Evolutionary conservation across 1,284 basidiomycete species (phyloP).

Genomic region (Stereum hirsutum): DNA sequence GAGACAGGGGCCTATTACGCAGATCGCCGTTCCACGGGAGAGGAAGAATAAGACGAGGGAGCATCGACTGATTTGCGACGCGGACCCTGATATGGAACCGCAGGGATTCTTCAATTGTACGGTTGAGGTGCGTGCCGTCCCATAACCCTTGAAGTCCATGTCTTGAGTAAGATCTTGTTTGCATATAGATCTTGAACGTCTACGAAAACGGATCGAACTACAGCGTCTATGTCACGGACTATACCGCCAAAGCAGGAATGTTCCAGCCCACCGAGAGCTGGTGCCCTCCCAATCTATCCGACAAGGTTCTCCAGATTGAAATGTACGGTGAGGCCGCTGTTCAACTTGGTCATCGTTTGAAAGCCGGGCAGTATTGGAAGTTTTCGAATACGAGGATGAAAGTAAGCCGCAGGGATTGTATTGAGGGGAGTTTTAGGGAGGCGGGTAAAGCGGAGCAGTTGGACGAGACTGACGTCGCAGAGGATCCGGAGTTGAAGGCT

Average conservation of each 20-base stretch:
- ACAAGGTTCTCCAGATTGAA: constrained; percentile 41
- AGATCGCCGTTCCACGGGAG: constrained; percentile 11
- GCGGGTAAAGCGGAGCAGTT: constrained; percentile 36
- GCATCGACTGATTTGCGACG: constrained; percentile 45
- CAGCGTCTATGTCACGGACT: constrained; percentile 61
- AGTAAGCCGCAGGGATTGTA: constrained; percentile 26
- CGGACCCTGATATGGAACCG: constrained; percentile 27
- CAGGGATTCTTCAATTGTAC: constrained; percentile 59
- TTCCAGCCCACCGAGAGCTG: constrained; percentile 27
- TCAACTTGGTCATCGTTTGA: constrained; percentile 31
- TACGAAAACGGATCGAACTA: constrained; percentile 22
- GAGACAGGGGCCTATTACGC: constrained; percentile 13
- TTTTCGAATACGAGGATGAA: constrained; percentile 47
- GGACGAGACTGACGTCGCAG: constrained; percentile 27
- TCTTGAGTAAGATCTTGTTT: too few relatives aligned
- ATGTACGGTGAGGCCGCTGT: constrained; percentile 40
- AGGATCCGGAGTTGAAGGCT: constrained; percentile 29
- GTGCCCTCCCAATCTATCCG: constrained; percentile 36
- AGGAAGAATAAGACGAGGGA: constrained; percentile 15
- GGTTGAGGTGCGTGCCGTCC: constrained; percentile 39
- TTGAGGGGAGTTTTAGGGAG: constrained; percentile 42
- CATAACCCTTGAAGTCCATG: background rate
- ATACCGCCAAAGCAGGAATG: constrained; percentile 35
- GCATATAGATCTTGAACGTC: too few relatives aligned
- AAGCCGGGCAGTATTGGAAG: constrained; percentile 39